Base-by-base conservation (phyloP, 805 yeast genomes). In the Pichia rugopelliculosa region DNA sequence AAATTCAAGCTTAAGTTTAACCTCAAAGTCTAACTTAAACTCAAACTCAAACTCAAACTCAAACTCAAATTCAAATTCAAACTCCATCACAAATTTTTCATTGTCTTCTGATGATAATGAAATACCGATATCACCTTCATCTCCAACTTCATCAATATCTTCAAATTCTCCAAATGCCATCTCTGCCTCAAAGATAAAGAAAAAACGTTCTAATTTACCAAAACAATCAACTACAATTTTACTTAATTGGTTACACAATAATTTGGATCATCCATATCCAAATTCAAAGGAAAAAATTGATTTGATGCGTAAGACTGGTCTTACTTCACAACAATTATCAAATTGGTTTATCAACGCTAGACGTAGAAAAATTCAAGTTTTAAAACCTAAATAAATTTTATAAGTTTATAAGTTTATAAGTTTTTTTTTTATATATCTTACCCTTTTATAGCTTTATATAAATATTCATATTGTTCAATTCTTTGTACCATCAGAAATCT, bases 311-410 rank as follows among this genome's bases (percentile, higher is more conserved):
- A 65, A 70, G 51, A 78, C 83, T 6, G 82, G 82, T 1, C 71
- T 78, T 59, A 73, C 75, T 51, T 74, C 74, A 57, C 83, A 78
- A 57, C 83, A 78, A 55, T 67, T 78, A 50, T 71, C 77, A 50
- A 78, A 78, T 56, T 78, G 83, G 83, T 78, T 78, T 54, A 78
- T 78, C 57, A 78, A 78, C 59, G 83, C 83, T 17, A 69, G 83
- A 61, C 66, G 83, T 57, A 66, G 83, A 53, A 78, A 77, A 60
- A 75, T 79, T 44, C 76, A 74, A 59, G 57, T 63, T 39, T 64
- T 77, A 51, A 71, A 75, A 55, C 75, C 59, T 39, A 62, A 61
- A 49, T 56, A 57, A 41, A n/a, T n/a, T n/a, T n/a, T n/a, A n/a
- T n/a, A n/a, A n/a, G n/a, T n/a, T n/a, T n/a, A n/a, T n/a, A n/a